These are phyloP conservation scores for Scheffersomyces insectosa DNA, from an alignment of 1,139 yeast species.

Conservation along the genomic window DNA sequence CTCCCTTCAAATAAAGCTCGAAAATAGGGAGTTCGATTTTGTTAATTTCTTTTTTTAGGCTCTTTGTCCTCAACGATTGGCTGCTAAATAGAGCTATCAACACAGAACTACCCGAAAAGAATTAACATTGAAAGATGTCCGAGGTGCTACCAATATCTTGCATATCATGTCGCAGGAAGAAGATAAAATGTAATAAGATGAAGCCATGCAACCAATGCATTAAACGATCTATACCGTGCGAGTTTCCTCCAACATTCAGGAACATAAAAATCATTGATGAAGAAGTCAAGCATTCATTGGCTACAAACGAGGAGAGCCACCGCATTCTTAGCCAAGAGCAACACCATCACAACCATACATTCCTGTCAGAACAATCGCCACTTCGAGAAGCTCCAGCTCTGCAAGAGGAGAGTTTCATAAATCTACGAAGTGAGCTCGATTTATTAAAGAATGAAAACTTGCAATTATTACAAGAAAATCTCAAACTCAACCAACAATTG, in stretches of 20 bases:
- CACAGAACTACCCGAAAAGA: not conserved
- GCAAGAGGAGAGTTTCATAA: slow-evolving; percentile 1
- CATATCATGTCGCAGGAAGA: slow-evolving; percentile 42
- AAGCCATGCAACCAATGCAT: slow-evolving; percentile 44
- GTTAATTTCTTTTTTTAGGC: no score
- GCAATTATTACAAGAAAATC: slow-evolving; percentile 20
- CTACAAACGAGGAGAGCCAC: not conserved
- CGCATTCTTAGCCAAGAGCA: not conserved
- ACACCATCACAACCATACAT: not conserved
- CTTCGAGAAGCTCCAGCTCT: not conserved
- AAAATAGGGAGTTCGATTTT: no score
- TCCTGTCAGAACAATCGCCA: not conserved
- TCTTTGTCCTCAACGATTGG: not conserved
- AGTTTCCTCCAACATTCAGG: slow-evolving; percentile 41
- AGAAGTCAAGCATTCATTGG: slow-evolving; percentile 7
- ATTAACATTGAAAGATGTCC: slow-evolving; percentile 16
- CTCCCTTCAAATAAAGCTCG: no score
- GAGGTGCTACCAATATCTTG: slow-evolving; percentile 43
- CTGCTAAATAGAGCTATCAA: not conserved
- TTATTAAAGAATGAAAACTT: slow-evolving; percentile 20
- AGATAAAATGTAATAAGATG: slow-evolving; percentile 41
- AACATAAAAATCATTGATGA: slow-evolving; percentile 35
- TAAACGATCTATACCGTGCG: slow-evolving; percentile 32
- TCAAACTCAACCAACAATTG: slow-evolving; percentile 15
- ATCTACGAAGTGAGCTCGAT: slow-evolving; percentile 13